Conservation (phyloP, 2,329 filamentous ascomycete genomes). For the Monosporascus sp. region DNA sequence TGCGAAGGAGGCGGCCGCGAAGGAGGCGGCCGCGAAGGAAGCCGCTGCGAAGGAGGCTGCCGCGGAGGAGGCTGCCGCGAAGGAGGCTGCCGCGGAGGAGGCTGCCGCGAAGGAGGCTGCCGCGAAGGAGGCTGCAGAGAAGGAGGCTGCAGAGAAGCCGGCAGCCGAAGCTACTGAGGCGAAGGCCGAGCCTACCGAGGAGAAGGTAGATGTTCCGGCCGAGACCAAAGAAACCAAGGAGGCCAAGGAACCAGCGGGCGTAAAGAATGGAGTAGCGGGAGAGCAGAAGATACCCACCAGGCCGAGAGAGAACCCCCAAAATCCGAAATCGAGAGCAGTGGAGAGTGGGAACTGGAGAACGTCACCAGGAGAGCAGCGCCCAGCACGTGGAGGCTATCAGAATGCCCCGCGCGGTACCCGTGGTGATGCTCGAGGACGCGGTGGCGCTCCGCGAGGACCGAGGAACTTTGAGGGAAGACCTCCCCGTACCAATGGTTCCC, state of each 20-base stretch:
- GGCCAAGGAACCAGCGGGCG: conserved; percentile 18
- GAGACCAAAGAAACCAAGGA: conserved; percentile 18
- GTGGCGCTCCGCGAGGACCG: conserved; percentile 37
- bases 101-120: conserved; percentile 29
- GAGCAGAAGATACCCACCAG: conserved; percentile 44
- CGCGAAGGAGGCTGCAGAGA: conserved; percentile 21
- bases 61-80: conserved; percentile 13
- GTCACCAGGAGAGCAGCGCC: conserved; percentile 40
- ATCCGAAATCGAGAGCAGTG: conserved; percentile 47
- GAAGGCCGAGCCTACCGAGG: conserved; percentile 28
- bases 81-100: conserved; percentile 12
- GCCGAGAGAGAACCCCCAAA: conserved; percentile 38
- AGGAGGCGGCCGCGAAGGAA: conserved; percentile 26
- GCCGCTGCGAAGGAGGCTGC: conserved; percentile 25
- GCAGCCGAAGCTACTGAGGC: conserved; percentile 19
- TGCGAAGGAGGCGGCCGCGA: conserved; percentile 24
- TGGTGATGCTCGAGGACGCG: conserved; percentile 33
- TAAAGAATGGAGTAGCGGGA: conserved; percentile 26
- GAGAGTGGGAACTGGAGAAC: conserved; percentile 59
- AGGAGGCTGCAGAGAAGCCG: conserved; percentile 15
- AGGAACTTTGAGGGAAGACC: conserved; percentile 41
- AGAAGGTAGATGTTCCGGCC: conserved; percentile 29
- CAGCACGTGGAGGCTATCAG: conserved; percentile 25
- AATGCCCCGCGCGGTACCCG: conserved; percentile 24
- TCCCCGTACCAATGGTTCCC: conserved; percentile 42